phyloP scores from a whole-genome alignment of 2,329 filamentous ascomycete genomes.

The Curvularia hawaiiensis region DNA sequence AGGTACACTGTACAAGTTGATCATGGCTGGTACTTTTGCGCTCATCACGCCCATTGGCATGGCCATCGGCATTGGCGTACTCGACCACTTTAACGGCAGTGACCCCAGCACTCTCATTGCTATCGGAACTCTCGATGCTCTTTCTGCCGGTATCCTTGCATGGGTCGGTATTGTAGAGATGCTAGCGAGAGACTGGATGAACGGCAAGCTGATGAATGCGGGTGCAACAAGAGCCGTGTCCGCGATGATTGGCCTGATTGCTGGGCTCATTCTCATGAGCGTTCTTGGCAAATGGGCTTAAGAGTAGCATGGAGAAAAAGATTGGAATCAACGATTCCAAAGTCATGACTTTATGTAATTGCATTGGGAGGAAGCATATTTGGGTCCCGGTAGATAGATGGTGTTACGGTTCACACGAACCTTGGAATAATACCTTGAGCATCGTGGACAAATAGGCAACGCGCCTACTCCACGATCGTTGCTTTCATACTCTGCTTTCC shows the following conservation, averaged over 20 bases:
- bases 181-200: conserved; percentile 77
- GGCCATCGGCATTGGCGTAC: conserved; percentile 77
- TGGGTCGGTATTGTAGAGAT: conserved; percentile 83
- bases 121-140: conserved; percentile 73
- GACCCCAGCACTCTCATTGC: conserved; percentile 70
- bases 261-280: conserved; percentile 72
- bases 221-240: conserved; percentile 55
- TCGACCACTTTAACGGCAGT: conserved; percentile 75
- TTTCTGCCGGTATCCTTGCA: conserved; percentile 76
- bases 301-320: background rate
- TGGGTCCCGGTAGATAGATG: conserved; percentile 3
- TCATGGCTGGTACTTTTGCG: conserved; percentile 68
- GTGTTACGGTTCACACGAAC: background rate
- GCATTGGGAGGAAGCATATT: conserved; percentile 5
- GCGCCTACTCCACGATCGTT: conserved; percentile 28
- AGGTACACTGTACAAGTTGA: conserved; percentile 57
- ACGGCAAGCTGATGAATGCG: conserved; percentile 56
- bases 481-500: conserved; percentile 42
- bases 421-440: conserved; percentile 2
- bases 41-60: conserved; percentile 78
- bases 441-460: background rate
- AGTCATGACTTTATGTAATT: conserved; percentile 6
- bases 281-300: conserved; percentile 77
- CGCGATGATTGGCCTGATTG: conserved; percentile 61
- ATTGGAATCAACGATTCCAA: background rate